Evolutionary conservation across 257 asterid genomes (phyloP).

Genomic region (Solanum dulcamara): DNA sequence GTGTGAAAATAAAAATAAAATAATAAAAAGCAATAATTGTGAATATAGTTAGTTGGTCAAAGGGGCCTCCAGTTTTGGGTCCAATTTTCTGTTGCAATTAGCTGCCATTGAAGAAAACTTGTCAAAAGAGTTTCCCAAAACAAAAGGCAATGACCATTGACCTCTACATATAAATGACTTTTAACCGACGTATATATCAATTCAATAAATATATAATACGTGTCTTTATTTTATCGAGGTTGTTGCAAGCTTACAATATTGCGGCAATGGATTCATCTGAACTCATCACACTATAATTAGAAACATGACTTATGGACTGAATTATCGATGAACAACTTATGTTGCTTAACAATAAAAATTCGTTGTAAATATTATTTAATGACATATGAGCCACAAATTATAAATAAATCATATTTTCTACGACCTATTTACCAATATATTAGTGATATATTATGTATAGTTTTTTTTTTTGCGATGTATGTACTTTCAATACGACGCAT

Average conservation of each 20-base stretch:
- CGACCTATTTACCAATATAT: not conserved
- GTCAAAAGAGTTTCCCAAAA: not conserved
- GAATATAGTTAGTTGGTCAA: not conserved
- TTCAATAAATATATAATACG: rapidly evolving
- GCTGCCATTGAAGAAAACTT: not conserved
- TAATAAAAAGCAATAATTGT: not conserved
- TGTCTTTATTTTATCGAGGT: not conserved
- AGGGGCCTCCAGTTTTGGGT: not conserved
- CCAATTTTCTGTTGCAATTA: not conserved
- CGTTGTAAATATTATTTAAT: rapidly evolving
- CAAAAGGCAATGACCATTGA: not conserved
- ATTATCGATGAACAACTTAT: rapidly evolving
- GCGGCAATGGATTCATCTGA: no score
- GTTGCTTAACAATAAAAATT: not conserved
- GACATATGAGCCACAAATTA: rapidly evolving
- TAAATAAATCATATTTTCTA: not conserved
- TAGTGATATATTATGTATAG: not conserved
- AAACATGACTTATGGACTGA: not conserved
- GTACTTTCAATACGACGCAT: not conserved
- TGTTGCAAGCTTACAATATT: not conserved
- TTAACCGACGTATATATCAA: not conserved
- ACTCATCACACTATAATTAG: not conserved
- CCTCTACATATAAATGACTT: not conserved
- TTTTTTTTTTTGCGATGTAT: not conserved
- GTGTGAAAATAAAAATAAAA: not conserved